Evolutionary conservation across 768 basidiomycete genomes (phyloP).

Genomic region (Boletus rex-veris): DNA sequence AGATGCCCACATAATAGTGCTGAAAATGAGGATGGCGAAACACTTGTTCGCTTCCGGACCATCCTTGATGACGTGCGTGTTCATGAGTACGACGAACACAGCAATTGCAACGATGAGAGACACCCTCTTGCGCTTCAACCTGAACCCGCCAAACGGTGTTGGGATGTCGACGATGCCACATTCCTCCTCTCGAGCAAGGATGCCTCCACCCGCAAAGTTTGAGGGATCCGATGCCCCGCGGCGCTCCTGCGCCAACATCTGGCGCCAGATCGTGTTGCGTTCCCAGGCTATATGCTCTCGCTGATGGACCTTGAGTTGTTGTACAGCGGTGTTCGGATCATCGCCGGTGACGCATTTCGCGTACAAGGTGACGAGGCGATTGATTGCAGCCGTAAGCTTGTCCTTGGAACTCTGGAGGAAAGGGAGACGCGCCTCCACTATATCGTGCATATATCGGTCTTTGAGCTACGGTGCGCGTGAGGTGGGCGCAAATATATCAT

Average conservation of each 20-base stretch:
- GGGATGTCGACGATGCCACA: slow-evolving; percentile 39
- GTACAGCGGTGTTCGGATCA: slow-evolving; percentile 63
- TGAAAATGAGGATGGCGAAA: slow-evolving; percentile 84
- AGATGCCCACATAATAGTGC: slow-evolving; percentile 93
- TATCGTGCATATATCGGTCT: slow-evolving; percentile 68
- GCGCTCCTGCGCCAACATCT: slow-evolving; percentile 86
- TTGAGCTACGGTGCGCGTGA: slow-evolving; percentile 50
- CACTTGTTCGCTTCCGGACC: slow-evolving; percentile 79
- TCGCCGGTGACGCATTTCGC: slow-evolving; percentile 80
- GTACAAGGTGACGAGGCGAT: slow-evolving; percentile 67
- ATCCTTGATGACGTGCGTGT: slow-evolving; percentile 51
- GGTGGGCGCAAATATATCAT: background rate
- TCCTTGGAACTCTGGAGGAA: slow-evolving; percentile 66
- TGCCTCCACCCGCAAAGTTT: slow-evolving; percentile 42
- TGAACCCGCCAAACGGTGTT: slow-evolving; percentile 66
- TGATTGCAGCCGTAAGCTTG: slow-evolving; percentile 54
- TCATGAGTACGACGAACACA: slow-evolving; percentile 61
- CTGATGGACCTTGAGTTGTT: slow-evolving; percentile 82
- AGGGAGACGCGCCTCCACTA: slow-evolving; percentile 64
- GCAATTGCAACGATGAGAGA: slow-evolving; percentile 54
- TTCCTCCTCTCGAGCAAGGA: slow-evolving; percentile 42
- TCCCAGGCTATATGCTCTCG: slow-evolving; percentile 97
- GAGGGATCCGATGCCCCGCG: slow-evolving; percentile 43
- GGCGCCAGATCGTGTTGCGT: slow-evolving; percentile 95
- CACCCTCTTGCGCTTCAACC: slow-evolving; percentile 60